A percentile compares a stretch with the other conserved stretches of the same genome.
These are phyloP conservation scores for Neurospora africana DNA, from an alignment of 495 filamentous ascomycete species.

Conservation along the genomic window DNA sequence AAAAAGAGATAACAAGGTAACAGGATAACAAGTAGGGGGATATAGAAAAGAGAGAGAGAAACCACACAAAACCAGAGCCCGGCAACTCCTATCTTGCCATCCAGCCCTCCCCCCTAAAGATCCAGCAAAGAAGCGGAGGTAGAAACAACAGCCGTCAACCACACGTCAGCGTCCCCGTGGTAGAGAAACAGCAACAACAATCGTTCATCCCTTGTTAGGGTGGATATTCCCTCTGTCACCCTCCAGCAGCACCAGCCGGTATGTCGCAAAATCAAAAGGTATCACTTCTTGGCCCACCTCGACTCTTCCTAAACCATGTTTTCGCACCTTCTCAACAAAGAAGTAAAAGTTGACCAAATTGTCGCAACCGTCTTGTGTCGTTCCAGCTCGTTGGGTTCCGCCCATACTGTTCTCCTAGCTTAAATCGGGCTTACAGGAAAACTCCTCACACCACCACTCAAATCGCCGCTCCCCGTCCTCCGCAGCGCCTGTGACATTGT, in stretches of 20 bases:
- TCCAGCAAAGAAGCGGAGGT: not conserved
- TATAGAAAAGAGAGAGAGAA: not conserved
- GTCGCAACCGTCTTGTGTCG: not conserved
- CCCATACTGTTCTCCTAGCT: not conserved
- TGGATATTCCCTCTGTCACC: not conserved
- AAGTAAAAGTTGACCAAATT: not conserved
- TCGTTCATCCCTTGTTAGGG: not conserved
- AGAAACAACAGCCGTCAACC: not conserved
- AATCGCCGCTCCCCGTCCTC: constrained; percentile 71
- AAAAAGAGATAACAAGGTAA: not conserved
- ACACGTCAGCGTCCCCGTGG: not conserved
- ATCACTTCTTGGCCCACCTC: not conserved
- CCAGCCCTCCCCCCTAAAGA: not conserved
- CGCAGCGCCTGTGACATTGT: constrained; percentile 82
- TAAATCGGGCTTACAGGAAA: constrained; percentile 49
- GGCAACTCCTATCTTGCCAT: not conserved
- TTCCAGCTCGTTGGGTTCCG: not conserved
- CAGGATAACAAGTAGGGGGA: not conserved
- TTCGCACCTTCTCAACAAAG: not conserved
- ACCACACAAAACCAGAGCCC: not conserved
- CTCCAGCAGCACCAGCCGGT: not conserved
- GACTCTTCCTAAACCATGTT: not conserved
- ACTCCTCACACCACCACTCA: constrained; percentile 51
- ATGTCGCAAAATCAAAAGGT: not conserved
- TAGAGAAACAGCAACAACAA: not conserved